Base-by-base conservation (phyloP, 257 asterid genomes). In the Datura wrightii region DNA sequence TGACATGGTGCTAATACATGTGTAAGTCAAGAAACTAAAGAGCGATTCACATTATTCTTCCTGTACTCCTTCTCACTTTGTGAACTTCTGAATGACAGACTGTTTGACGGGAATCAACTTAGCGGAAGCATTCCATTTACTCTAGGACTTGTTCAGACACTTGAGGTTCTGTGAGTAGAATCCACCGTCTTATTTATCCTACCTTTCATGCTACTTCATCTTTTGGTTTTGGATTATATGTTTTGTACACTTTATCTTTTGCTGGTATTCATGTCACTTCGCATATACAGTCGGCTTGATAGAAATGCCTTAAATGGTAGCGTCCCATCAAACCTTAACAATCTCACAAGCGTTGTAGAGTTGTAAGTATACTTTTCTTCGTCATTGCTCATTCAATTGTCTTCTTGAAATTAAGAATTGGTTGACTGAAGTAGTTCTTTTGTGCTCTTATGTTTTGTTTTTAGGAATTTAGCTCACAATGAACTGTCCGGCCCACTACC, bases 161-260 rank as follows among this genome's bases (percentile, higher is more conserved):
- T 95, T 39, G 98, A 95, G 91, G 98, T 94, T 91, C 95, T 95
- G 98, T 95, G 91, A 95, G 99, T 95, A 86, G 60, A 88, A 85
- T 83, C 87, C 65, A 52, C 74, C 70, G 5, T 71, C 80, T 67
- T 67, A 13, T 71, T 83, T 82, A 39, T 76, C 5, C n/a, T 87
- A 62, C 41, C 52, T 53, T 79, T 79, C 50, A 11, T 65, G 58
- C 14, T 24, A 2, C 62, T 56, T 37, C 76, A 41, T 16, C 48
- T 83, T 67, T 74, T 13, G 53, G 36, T 41, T 66, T 60, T 59
- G 16, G 56, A 18, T 48, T 48, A 48, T 82, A 62, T 83, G 39
- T 24, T n/a, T 39, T 3, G 74, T 37, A 3, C 56, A 14, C 14
- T 60, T 85, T 5, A 71, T 16, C 48, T 44, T 19, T 18, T 46